Evolutionary conservation across 306 rosid genomes (phyloP).

Genomic region (Acacia melanoxylon): DNA sequence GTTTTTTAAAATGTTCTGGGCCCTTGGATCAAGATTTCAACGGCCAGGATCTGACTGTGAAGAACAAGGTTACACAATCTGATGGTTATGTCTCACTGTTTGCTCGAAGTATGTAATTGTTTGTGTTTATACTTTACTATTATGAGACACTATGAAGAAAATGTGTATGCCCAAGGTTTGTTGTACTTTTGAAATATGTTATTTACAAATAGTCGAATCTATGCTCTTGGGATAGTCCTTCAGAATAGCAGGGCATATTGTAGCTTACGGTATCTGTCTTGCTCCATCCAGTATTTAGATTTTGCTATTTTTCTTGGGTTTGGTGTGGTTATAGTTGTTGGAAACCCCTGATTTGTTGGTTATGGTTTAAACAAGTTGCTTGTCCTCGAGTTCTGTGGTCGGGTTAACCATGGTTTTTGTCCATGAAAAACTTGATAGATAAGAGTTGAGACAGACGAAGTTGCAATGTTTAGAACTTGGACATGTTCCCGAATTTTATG

Average conservation of each 20-base stretch:
- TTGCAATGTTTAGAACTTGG: not conserved
- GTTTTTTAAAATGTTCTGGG: too few species aligned
- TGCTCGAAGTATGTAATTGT: not conserved
- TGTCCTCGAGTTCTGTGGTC: not conserved
- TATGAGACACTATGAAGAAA: not conserved
- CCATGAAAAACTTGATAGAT: not conserved
- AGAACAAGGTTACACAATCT: slow-evolving; percentile 52
- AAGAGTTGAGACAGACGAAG: not conserved
- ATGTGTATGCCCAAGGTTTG: not conserved
- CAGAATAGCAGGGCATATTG: not conserved
- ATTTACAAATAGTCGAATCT: slow-evolving; percentile 13
- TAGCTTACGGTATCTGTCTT: not conserved
- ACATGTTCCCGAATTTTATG: not conserved
- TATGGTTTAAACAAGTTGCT: not conserved
- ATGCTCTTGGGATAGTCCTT: not conserved
- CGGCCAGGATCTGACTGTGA: too few species aligned
- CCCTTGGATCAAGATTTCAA: too few species aligned
- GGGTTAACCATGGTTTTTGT: not conserved
- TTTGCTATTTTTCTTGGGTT: not conserved
- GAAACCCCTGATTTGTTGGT: not conserved
- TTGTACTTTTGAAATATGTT: not conserved
- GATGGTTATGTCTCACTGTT: slow-evolving; percentile 40
- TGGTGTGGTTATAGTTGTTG: not conserved
- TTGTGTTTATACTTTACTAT: not conserved
- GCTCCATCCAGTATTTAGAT: not conserved